These are phyloP conservation scores for Starmerella floris DNA, from an alignment of 805 yeast genomes.

Conservation along the genomic window DNA sequence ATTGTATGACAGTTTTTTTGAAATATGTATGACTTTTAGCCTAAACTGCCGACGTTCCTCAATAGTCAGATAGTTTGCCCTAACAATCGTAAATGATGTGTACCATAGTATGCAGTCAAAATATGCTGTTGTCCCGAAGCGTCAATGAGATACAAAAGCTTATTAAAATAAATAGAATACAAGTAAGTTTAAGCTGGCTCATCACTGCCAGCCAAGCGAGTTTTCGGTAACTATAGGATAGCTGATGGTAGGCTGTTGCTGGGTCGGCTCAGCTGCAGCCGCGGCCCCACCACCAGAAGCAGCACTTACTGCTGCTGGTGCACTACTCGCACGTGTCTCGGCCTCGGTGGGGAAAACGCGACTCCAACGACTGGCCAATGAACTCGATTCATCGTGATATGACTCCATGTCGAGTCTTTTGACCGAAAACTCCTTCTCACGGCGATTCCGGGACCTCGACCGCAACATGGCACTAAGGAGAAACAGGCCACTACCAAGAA, in stretches of 20 bases:
- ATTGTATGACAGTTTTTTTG: too few relatives aligned
- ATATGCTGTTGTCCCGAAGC: too few relatives aligned
- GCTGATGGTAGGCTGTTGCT: slow-evolving; percentile 24
- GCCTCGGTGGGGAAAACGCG: neutral
- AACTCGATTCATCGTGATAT: slow-evolving; percentile 16
- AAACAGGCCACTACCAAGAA: slow-evolving; percentile 49
- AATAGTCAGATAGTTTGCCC: too few relatives aligned
- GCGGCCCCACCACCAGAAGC: neutral
- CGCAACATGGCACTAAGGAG: slow-evolving; percentile 4
- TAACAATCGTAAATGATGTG: too few relatives aligned
- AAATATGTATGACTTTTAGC: too few relatives aligned
- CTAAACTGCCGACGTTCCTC: too few relatives aligned
- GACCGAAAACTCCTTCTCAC: slow-evolving; percentile 27
- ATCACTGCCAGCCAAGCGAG: slow-evolving; percentile 31
- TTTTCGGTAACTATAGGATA: slow-evolving; percentile 32
- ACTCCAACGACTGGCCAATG: slow-evolving; percentile 9
- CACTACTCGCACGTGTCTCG: neutral
- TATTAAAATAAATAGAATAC: slow-evolving; percentile 6
- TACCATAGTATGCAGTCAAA: too few relatives aligned
- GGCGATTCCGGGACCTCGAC: slow-evolving; percentile 33
- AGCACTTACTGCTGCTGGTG: neutral
- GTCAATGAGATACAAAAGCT: too few relatives aligned
- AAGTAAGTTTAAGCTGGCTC: too few relatives aligned
- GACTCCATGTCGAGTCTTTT: slow-evolving; percentile 18
- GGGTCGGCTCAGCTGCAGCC: slow-evolving; percentile 2